Percentiles rank a stretch among this genome's conserved stretches.
Conservation (phyloP, 352 stramenopile species). For the Phytophthora podocarpi region DNA sequence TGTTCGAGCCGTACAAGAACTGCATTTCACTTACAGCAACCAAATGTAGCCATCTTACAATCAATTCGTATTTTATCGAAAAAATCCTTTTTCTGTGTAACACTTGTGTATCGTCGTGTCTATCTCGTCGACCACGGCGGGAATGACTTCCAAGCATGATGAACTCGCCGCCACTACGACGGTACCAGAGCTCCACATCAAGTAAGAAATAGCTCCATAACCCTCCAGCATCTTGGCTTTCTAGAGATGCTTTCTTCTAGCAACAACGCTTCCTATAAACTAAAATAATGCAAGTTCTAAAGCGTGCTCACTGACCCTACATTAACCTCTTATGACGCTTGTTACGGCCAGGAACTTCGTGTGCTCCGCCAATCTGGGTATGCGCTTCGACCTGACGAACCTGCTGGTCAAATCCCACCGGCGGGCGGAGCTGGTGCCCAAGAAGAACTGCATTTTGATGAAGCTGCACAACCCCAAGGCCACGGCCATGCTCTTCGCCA, state of each 20-base stretch:
- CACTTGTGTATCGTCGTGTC: background rate
- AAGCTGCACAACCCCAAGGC: constrained; percentile 72
- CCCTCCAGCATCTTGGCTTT: background rate
- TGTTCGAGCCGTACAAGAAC: constrained; percentile 34
- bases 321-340: constrained; percentile 2
- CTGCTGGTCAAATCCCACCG: constrained; percentile 79
- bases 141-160: constrained; percentile 3
- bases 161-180: constrained; percentile 9
- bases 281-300: constrained; percentile 1
- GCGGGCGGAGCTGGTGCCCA: constrained; percentile 76
- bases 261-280: background rate
- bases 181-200: constrained; percentile 61
- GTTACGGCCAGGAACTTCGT: constrained; percentile 64
- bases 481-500: constrained; percentile 86
- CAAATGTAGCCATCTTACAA: constrained; percentile 9
- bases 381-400: constrained; percentile 80
- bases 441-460: constrained; percentile 89
- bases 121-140: constrained; percentile 6
- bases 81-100: constrained; percentile 7
- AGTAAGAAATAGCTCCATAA: constrained; percentile 34
- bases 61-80: constrained; percentile 23
- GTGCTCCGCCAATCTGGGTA: constrained; percentile 79
- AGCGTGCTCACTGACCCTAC: background rate
- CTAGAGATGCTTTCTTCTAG: background rate
- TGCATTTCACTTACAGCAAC: constrained; percentile 38